Conservation (phyloP, 225 moss, liverwort and hornwort genomes). For the Marchantia polymorpha region DNA sequence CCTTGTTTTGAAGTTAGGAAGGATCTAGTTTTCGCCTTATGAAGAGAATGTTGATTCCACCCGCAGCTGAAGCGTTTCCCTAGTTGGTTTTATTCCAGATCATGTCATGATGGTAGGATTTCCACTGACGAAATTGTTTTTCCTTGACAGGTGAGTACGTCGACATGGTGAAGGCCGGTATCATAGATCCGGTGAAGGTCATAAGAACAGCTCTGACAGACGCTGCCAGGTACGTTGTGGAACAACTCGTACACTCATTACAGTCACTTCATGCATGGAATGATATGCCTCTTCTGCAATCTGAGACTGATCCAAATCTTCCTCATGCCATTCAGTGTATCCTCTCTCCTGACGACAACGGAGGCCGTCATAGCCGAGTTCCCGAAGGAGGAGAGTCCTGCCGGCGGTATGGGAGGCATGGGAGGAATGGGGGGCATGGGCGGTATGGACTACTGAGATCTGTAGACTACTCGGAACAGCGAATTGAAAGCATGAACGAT, state of each 20-base stretch:
- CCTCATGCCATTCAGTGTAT: slow-evolving; percentile 33
- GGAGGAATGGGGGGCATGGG: slow-evolving; percentile 45
- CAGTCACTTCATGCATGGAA: background rate
- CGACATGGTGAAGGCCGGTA: slow-evolving; percentile 57
- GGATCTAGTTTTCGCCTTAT: no score
- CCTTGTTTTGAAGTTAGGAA: background rate
- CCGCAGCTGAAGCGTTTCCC: no score
- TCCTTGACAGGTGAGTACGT: slow-evolving; percentile 31
- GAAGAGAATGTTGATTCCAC: no score
- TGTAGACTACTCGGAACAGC: background rate
- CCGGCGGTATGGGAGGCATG: slow-evolving; percentile 37
- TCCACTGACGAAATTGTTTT: background rate
- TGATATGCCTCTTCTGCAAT: background rate
- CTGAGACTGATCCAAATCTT: background rate
- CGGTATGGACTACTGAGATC: slow-evolving; percentile 34
- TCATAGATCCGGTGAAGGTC: slow-evolving; percentile 56
- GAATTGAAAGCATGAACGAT: no score
- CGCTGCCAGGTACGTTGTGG: slow-evolving; percentile 40
- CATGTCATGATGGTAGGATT: no score
- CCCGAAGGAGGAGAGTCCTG: slow-evolving; percentile 36
- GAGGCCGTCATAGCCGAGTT: slow-evolving; percentile 43
- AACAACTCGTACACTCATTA: background rate
- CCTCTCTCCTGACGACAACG: slow-evolving; percentile 54
- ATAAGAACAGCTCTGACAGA: slow-evolving; percentile 54
- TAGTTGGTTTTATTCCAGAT: no score